Base-by-base conservation (phyloP, 345 rosid species). In the Salix suchowensis region DNA sequence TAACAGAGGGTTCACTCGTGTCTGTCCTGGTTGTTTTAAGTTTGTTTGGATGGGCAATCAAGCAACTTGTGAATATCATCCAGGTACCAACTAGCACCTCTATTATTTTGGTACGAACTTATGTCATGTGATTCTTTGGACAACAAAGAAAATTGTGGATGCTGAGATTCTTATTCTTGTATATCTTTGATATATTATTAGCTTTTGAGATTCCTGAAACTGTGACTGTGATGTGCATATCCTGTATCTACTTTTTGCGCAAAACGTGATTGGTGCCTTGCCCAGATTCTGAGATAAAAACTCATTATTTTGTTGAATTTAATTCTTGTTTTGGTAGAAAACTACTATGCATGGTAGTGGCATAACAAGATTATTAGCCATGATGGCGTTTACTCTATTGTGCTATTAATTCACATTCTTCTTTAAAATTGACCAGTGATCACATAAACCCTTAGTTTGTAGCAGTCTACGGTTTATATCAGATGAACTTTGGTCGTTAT, bases 41-140 rank as follows among this genome's bases (percentile, higher is more conserved):
- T 73, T 80, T 91, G 83, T 87, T 92, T 73, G 97, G 98, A 69
- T 94, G 97, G 94, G 85, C 88, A 68, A 89, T 90, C 84, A 92
- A 94, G 83, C 98, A 92, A 79, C 70, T 78, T 75, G 80, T 94
- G 78, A 94, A 94, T 77, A 73, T 92, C 55, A 94, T 94, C 76
- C 98, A 94, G 98, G 97, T 91, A 87, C 48, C 62, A 46, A 62
- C 58, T 64, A 73, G 74, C 50, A 28, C 77, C 48, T 65, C 21
- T 60, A 58, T 34, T 52, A 75, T 28, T 46, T 74, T 32, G 14
- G 4, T 52, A 24, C n/a, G 36, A 74, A 23, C 44, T 28, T 26
- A 24, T 11, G 13, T 26, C 23, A 40, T 24, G 36, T 28, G 7
- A 76, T 28, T 54, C 30, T 70, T 68, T 48, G 14, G 40, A 24